Evolutionary conservation across 148 eudicot species (phyloP).

Genomic region (Vaccinium vitisidaea): DNA sequence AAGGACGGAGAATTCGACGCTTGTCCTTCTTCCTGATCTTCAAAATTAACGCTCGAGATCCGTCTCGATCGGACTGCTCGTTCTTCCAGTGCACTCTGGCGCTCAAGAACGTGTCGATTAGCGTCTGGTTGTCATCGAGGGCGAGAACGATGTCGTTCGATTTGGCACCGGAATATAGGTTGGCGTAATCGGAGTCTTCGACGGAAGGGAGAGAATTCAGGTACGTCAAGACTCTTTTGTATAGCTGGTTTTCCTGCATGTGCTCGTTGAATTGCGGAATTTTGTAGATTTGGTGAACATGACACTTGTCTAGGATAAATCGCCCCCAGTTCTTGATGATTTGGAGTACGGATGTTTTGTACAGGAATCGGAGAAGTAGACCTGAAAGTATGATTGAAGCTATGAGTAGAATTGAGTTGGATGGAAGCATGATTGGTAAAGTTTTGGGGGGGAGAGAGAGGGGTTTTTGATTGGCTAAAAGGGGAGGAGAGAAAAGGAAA

Average conservation of each 20-base stretch:
- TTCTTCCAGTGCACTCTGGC: slow-evolving; percentile 46
- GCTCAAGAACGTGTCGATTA: slow-evolving; percentile 42
- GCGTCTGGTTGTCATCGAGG: slow-evolving; percentile 39
- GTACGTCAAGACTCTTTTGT: slow-evolving; percentile 41
- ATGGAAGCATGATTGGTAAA: slow-evolving; percentile 5
- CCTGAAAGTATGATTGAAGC: not conserved
- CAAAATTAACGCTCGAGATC: slow-evolving; percentile 34
- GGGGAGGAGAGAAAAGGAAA: not conserved
- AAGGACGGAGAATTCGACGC: slow-evolving; percentile 47
- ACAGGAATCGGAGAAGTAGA: slow-evolving; percentile 27
- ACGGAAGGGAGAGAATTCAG: slow-evolving; percentile 45
- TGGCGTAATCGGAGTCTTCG: slow-evolving; percentile 55
- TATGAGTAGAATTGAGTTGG: slow-evolving; percentile 9
- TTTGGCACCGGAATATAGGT: slow-evolving; percentile 49
- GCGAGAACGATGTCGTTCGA: slow-evolving; percentile 47
- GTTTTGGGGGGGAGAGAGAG: not conserved
- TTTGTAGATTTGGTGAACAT: slow-evolving; percentile 44
- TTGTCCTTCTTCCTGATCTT: slow-evolving; percentile 49
- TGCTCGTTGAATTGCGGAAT: slow-evolving; percentile 51
- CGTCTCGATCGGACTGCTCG: slow-evolving; percentile 15
- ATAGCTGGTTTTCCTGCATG: slow-evolving; percentile 55
- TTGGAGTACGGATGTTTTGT: slow-evolving; percentile 19
- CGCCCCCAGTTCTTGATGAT: slow-evolving; percentile 18
- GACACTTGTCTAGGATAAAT: slow-evolving; percentile 28
- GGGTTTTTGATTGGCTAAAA: too few species aligned